These are phyloP conservation scores for Apiospora malaysiana DNA, from an alignment of 2,329 filamentous ascomycete species.

Conservation along the genomic window DNA sequence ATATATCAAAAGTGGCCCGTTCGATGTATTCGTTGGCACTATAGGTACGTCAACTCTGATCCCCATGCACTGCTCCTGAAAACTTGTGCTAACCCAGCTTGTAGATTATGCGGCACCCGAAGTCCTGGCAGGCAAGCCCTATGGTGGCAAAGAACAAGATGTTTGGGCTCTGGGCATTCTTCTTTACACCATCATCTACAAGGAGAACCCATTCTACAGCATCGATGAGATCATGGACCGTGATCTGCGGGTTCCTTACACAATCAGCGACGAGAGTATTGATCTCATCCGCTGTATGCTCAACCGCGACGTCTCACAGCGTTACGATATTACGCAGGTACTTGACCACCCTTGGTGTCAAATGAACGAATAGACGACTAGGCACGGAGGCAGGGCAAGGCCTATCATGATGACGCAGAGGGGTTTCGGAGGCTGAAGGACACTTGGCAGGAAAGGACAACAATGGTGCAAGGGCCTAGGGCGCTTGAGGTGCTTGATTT, in stretches of 20 bases:
- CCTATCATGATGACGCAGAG: background rate
- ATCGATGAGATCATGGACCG: slow-evolving; percentile 99
- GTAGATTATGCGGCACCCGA: slow-evolving; percentile 98
- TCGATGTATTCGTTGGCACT: slow-evolving; percentile 98
- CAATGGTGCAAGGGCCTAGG: slow-evolving; percentile 3
- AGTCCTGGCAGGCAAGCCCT: slow-evolving; percentile 89
- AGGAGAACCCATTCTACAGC: slow-evolving; percentile 98
- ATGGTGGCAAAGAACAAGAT: slow-evolving; percentile 95
- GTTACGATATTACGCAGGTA: slow-evolving; percentile 87
- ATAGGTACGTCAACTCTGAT: slow-evolving; percentile 72
- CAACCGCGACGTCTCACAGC: slow-evolving; percentile 81
- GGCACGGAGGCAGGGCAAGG: background rate
- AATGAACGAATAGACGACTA: slow-evolving; percentile 29
- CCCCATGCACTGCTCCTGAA: background rate
- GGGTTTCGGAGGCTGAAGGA: background rate
- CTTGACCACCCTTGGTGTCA: slow-evolving; percentile 85
- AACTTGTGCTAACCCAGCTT: slow-evolving; percentile 25
- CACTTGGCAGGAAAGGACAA: background rate
- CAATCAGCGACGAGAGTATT: slow-evolving; percentile 89
- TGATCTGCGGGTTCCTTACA: slow-evolving; percentile 87
- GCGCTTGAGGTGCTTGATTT: slow-evolving; percentile 12
- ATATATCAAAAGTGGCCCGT: slow-evolving; percentile 97
- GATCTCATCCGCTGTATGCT: slow-evolving; percentile 92
- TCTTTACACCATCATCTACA: slow-evolving; percentile 98
- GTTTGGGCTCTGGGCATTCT: slow-evolving; percentile 98